phyloP scores from a whole-genome alignment of 441 rosid species.

The Pelargonium australe region DNA sequence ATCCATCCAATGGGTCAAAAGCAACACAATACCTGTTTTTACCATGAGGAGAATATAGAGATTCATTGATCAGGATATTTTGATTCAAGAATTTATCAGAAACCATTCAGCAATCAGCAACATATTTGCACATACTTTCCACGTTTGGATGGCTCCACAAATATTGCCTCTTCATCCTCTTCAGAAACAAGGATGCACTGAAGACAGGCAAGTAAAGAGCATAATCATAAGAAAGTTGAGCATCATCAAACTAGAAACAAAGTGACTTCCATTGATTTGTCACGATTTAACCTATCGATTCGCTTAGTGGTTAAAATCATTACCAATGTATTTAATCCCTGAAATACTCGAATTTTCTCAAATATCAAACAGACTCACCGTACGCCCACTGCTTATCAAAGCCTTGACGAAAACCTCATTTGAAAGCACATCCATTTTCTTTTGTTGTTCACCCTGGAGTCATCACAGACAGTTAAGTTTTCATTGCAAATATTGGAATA shows the following conservation, averaged over 20 bases:
- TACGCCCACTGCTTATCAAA: constrained; percentile 91
- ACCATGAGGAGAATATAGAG: no score
- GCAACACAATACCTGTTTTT: constrained; percentile 70
- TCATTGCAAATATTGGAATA: not conserved
- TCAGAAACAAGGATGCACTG: constrained; percentile 96
- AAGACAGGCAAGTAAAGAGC: constrained; percentile 10
- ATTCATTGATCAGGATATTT: no score
- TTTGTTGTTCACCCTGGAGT: constrained; percentile 89
- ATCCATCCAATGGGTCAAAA: constrained; percentile 97
- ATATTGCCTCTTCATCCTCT: constrained; percentile 91
- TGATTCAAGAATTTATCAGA: not conserved
- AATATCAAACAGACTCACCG: constrained; percentile 43
- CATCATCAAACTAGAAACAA: constrained; percentile 3
- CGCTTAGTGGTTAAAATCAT: not conserved
- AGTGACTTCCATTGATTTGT: not conserved
- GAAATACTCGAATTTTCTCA: not conserved
- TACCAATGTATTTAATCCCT: not conserved
- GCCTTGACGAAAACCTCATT: constrained; percentile 93
- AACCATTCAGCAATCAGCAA: constrained; percentile 10
- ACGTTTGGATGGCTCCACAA: constrained; percentile 66
- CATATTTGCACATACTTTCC: constrained; percentile 47
- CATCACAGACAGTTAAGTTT: constrained; percentile 10
- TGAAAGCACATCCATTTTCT: constrained; percentile 92
- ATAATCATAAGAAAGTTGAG: constrained; percentile 16
- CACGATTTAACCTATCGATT: not conserved